These are phyloP conservation scores for Candida fluviatilis DNA, from an alignment of 805 yeast genomes.

Conservation along the genomic window DNA sequence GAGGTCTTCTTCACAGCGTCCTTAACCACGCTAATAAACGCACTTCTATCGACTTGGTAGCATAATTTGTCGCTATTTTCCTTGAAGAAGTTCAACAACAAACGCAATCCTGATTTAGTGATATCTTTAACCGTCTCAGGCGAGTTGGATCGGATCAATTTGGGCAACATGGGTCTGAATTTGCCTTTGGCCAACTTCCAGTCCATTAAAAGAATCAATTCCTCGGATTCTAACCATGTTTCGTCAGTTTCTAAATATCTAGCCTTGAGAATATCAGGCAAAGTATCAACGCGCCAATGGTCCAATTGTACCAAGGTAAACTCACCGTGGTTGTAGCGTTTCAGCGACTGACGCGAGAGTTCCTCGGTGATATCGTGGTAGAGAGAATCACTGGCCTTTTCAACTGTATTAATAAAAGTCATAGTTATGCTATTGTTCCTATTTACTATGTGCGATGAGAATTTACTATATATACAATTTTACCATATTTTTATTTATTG, in stretches of 20 bases:
- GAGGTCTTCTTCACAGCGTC: slow-evolving; percentile 27
- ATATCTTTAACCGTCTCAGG: slow-evolving; percentile 20
- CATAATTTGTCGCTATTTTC: not conserved
- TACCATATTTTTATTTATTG: not conserved
- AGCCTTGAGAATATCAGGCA: slow-evolving; percentile 24
- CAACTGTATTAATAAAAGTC: slow-evolving; percentile 4
- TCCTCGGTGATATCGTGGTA: slow-evolving; percentile 25
- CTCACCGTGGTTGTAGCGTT: slow-evolving; percentile 19
- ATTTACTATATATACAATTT: slow-evolving; percentile 3
- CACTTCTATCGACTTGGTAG: slow-evolving; percentile 2
- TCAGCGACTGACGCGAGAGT: slow-evolving; percentile 21
- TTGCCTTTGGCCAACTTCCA: slow-evolving; percentile 47
- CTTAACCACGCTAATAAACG: slow-evolving; percentile 18
- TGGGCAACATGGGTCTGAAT: slow-evolving; percentile 42
- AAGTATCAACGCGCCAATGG: slow-evolving; percentile 27
- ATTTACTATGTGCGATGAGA: not conserved
- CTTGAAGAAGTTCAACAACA: slow-evolving; percentile 10
- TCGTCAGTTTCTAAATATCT: slow-evolving; percentile 18
- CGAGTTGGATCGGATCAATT: slow-evolving; percentile 36
- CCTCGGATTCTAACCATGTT: slow-evolving; percentile 33
- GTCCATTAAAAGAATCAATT: slow-evolving; percentile 40
- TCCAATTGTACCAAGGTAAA: slow-evolving; percentile 33
- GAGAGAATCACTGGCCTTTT: slow-evolving; percentile 18
- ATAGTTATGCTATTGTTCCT: not conserved
- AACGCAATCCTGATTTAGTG: slow-evolving; percentile 24